phyloP scores from a whole-genome alignment of 225 moss, liverwort and hornwort species.

The Pseudisothecium myosuroides region DNA sequence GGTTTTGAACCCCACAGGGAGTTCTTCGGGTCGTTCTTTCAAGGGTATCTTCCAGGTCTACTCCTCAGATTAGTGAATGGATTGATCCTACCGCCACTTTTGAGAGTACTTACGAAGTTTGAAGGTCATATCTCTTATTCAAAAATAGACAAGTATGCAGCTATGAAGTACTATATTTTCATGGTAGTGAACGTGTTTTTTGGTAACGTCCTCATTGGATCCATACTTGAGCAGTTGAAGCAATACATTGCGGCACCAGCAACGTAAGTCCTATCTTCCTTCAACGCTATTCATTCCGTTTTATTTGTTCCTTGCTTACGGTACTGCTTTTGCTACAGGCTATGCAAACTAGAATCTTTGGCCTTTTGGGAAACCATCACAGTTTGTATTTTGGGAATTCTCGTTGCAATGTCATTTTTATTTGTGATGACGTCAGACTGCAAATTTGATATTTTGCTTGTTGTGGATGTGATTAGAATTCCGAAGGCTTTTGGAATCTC shows the following conservation, averaged over 20 bases:
- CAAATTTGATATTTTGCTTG: neutral
- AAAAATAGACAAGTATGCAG: constrained; percentile 54
- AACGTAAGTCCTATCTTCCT: constrained; percentile 16
- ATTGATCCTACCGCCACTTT: constrained; percentile 31
- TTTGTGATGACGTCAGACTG: neutral
- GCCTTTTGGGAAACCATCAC: neutral
- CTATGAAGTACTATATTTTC: constrained; percentile 55
- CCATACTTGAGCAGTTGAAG: constrained; percentile 65
- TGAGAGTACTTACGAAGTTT: constrained; percentile 40
- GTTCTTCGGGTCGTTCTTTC: constrained; percentile 28
- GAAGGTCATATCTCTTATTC: constrained; percentile 72
- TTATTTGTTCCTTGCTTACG: neutral
- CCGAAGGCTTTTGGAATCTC: constrained; percentile 52
- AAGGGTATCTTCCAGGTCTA: constrained; percentile 69
- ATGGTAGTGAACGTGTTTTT: constrained; percentile 82
- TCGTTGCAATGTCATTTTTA: neutral
- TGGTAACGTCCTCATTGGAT: constrained; percentile 68
- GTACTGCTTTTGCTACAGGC: neutral
- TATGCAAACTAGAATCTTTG: neutral
- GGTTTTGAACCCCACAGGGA: constrained; percentile 14
- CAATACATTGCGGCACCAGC: constrained; percentile 50
- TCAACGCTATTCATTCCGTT: neutral
- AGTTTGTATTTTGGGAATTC: neutral
- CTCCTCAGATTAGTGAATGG: constrained; percentile 51
- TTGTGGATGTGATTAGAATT: constrained; percentile 32